Base-by-base conservation (phyloP, 345 rosid species). In the Acer campestre region DNA sequence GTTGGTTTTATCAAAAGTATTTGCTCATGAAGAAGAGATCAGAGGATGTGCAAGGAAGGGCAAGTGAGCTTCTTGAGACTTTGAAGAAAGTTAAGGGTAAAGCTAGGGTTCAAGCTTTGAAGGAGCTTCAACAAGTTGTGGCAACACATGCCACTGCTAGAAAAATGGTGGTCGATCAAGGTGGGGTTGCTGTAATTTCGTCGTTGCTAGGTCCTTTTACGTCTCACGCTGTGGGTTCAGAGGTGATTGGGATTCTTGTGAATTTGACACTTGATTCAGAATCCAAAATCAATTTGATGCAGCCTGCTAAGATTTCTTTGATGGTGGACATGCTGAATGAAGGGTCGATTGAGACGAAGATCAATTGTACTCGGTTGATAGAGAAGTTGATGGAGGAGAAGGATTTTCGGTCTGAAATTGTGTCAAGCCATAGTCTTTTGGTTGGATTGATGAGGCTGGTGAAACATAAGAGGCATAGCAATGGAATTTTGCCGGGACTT, bases 11-110 rank as follows among this genome's bases (percentile, higher is more conserved):
- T 20, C 93, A 88, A 48, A 89, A 86, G 77, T 89, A 88, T 79
- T 75, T 88, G 61, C 80, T 83, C 7, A 81, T 85, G 93, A 91
- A 84, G 86, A 91, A 91, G 85, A 78, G 87, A 69, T 85, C 93
- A 0, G 92, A 87, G 81, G 93, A 91, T 84, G 96, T 91, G 2
- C 93, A 90, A 73, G 96, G 96, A 4, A 64, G 92, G 80, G 88
- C 83, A 0, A 84, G 73, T 63, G 93, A 90, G 84, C 80, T 91
- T 71, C 27, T 91, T 56, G 90, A 84, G 6, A 84, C 82, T 7
- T 80, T 91, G 74, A 90, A 86, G 82, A 90, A 85, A 65, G 90
- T 84, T 10, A 91, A 91, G 79, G 96, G 96, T 53, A 89, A 90
- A 77, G 85, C 90, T 51, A 88, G 91, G 79, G 88, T 91, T 81